Conservation (phyloP, 164 flowering plant species). For the Chloranthus sessilifolius region DNA sequence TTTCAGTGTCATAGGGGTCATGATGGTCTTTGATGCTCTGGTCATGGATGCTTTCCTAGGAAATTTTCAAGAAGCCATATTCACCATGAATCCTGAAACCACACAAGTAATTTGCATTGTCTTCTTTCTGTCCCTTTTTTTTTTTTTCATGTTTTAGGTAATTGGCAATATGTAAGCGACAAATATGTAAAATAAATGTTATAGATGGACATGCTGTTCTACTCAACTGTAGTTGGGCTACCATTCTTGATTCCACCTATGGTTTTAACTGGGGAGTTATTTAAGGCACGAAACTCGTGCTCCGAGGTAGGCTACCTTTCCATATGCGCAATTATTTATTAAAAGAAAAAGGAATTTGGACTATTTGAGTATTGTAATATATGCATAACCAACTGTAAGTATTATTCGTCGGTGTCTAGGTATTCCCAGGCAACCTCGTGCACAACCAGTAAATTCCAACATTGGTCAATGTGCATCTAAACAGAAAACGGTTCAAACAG, state of each 20-base stretch:
- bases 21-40: conserved; percentile 72
- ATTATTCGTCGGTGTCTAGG: too few species aligned
- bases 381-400: too few species aligned
- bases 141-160: neutral
- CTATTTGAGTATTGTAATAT: too few species aligned
- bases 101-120: conserved; percentile 65
- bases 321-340: too few species aligned
- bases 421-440: too few species aligned
- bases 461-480: too few species aligned
- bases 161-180: too few species aligned
- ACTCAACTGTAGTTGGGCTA: conserved; percentile 88
- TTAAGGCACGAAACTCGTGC: conserved; percentile 83
- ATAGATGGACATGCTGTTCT: conserved; percentile 96
- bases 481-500: too few species aligned
- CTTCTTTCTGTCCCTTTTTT: too few species aligned
- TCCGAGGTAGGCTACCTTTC: conserved; percentile 53
- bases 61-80: conserved; percentile 88
- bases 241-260: conserved; percentile 93
- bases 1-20: conserved; percentile 63
- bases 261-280: conserved; percentile 83
- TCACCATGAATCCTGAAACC: conserved; percentile 79
- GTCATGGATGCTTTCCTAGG: conserved; percentile 85
- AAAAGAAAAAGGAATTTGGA: too few species aligned
- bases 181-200: too few species aligned
- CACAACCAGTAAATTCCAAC: too few species aligned